Evolutionary conservation across 2,329 filamentous ascomycete species (phyloP).

Genomic region (Fusarium mangiferae): DNA sequence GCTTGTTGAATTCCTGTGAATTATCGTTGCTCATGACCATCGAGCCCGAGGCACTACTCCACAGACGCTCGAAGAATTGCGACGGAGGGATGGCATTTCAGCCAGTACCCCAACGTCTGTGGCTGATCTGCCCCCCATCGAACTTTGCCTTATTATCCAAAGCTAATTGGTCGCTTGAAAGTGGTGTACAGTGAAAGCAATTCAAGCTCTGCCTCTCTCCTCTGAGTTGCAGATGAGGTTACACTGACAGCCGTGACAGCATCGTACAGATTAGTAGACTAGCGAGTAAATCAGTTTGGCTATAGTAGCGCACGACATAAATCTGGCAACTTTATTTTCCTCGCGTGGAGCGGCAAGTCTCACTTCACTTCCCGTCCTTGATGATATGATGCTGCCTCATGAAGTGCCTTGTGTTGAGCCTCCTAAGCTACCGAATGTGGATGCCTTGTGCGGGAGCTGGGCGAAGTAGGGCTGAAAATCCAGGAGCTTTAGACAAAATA

Average conservation of each 20-base stretch:
- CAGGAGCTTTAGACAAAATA: neutral
- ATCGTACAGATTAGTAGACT: neutral
- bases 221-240: neutral
- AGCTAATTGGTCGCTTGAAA: neutral
- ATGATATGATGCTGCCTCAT: slow-evolving; percentile 1
- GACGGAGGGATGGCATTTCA: neutral
- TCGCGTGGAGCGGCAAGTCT: neutral
- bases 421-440: neutral
- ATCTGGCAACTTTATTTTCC: neutral
- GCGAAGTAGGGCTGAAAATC: slow-evolving; percentile 13
- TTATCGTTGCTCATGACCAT: neutral
- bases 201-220: neutral
- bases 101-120: neutral
- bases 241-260: neutral
- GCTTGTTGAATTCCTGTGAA: slow-evolving; percentile 6
- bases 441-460: neutral
- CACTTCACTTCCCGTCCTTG: neutral
- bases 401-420: neutral
- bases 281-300: neutral
- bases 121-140: neutral
- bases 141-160: no score
- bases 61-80: neutral
- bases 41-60: fast-evolving
- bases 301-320: neutral
- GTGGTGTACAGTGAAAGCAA: neutral